These are phyloP conservation scores for Penicillium canariense DNA, from an alignment of 495 filamentous ascomycete species.

Conservation along the genomic window DNA sequence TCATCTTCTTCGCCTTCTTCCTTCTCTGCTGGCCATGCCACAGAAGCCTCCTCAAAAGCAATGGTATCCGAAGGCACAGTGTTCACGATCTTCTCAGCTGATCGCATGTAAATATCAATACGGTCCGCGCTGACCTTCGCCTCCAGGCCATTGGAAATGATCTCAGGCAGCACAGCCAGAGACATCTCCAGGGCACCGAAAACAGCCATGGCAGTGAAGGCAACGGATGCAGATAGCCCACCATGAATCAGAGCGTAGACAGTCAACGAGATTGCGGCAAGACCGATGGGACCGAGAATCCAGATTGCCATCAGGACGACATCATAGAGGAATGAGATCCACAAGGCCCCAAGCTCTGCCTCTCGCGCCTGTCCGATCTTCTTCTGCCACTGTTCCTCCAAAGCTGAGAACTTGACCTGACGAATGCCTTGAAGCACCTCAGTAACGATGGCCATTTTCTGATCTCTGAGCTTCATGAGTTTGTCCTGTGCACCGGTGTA, in stretches of 20 bases:
- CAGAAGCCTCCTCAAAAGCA: slow-evolving; percentile 63
- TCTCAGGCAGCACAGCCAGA: slow-evolving; percentile 67
- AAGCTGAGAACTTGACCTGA: slow-evolving; percentile 84
- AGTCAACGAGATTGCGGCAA: slow-evolving; percentile 68
- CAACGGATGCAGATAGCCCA: slow-evolving; percentile 66
- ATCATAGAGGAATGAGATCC: slow-evolving; percentile 64
- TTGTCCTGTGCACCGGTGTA: slow-evolving; percentile 65
- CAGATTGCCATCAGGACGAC: slow-evolving; percentile 57
- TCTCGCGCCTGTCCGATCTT: slow-evolving; percentile 65
- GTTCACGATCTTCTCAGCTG: slow-evolving; percentile 61
- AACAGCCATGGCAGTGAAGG: slow-evolving; percentile 76
- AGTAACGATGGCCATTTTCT: slow-evolving; percentile 73
- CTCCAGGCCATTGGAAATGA: slow-evolving; percentile 66
- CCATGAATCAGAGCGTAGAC: slow-evolving; percentile 64
- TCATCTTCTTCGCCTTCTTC: slow-evolving; percentile 45
- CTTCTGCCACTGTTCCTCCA: slow-evolving; percentile 78
- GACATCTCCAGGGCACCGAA: slow-evolving; percentile 71
- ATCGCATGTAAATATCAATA: slow-evolving; percentile 68
- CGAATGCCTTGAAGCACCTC: slow-evolving; percentile 82
- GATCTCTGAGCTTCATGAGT: slow-evolving; percentile 77
- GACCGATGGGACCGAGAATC: slow-evolving; percentile 70
- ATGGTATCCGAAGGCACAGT: slow-evolving; percentile 56
- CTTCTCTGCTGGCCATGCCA: slow-evolving; percentile 68
- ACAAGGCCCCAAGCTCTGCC: slow-evolving; percentile 63
- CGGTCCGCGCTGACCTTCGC: slow-evolving; percentile 71